These are phyloP conservation scores for Penicillium hordei DNA, from an alignment of 2,329 filamentous ascomycete species.

Conservation along the genomic window DNA sequence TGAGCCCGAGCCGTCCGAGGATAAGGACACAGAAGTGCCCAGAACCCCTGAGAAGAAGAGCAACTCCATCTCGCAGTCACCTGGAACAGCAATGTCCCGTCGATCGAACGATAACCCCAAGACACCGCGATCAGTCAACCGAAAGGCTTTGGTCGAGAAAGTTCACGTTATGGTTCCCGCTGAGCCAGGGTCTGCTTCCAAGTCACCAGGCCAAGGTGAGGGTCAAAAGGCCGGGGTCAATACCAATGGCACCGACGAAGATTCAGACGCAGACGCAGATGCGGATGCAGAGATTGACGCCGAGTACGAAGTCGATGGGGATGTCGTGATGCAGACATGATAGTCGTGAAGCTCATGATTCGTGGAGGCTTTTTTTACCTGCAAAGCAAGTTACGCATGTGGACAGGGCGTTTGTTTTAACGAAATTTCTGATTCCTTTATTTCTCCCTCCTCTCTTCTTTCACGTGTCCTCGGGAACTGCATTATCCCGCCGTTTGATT, in stretches of 20 bases:
- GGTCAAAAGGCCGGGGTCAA: constrained; percentile 10
- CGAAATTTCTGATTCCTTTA: constrained; percentile 7
- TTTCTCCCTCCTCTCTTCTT: constrained; percentile 6
- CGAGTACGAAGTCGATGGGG: constrained; percentile 28
- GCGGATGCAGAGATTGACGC: constrained; percentile 30
- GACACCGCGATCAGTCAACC: constrained; percentile 20
- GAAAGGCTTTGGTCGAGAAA: constrained; percentile 26
- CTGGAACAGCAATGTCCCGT: constrained; percentile 15
- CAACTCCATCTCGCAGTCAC: constrained; percentile 17
- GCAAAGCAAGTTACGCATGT: constrained; percentile 25
- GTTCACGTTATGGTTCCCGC: constrained; percentile 31
- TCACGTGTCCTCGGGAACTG: neutral
- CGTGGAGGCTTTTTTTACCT: neutral
- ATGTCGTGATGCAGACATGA: constrained; percentile 35
- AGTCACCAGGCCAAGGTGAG: constrained; percentile 16
- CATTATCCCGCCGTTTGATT: neutral
- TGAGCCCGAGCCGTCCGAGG: constrained; percentile 2
- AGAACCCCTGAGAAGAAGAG: constrained; percentile 19
- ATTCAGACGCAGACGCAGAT: constrained; percentile 24
- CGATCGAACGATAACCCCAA: constrained; percentile 15
- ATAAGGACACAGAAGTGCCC: constrained; percentile 5
- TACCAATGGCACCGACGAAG: constrained; percentile 23
- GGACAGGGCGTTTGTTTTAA: constrained; percentile 25
- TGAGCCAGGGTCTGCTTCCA: constrained; percentile 21
- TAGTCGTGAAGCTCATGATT: constrained; percentile 5